Percentiles rank a stretch among this genome's conserved stretches.
These are phyloP conservation scores for Euclidium syriacum DNA, from an alignment of 345 rosid genomes.

Conservation along the genomic window DNA sequence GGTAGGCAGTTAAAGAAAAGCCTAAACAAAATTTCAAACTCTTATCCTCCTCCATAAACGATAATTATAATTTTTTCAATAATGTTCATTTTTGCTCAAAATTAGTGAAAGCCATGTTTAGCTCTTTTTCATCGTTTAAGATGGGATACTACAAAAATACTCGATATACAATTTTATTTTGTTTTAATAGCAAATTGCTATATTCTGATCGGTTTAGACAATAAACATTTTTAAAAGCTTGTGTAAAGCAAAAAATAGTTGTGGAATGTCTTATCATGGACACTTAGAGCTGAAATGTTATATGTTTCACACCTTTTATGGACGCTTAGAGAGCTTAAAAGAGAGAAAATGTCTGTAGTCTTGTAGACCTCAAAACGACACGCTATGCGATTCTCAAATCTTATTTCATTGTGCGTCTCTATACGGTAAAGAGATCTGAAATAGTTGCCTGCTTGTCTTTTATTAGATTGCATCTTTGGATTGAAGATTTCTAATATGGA, in stretches of 20 bases:
- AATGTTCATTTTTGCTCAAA: background rate
- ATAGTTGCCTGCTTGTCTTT: too few species aligned
- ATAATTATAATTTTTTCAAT: background rate
- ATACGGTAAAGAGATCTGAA: too few species aligned
- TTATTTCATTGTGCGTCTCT: too few species aligned
- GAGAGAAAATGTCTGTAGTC: background rate
- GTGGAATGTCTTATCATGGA: too few species aligned
- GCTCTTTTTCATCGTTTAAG: background rate
- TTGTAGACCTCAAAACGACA: background rate
- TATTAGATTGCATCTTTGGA: too few species aligned
- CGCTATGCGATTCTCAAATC: background rate
- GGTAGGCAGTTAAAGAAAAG: slow-evolving; percentile 1
- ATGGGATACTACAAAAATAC: background rate
- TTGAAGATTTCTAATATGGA: too few species aligned
- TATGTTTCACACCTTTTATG: too few species aligned
- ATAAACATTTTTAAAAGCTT: background rate
- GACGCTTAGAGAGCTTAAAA: too few species aligned
- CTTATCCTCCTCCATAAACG: background rate
- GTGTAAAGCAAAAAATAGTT: too few species aligned
- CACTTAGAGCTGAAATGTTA: background rate
- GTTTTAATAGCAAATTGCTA: background rate
- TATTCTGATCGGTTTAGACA: background rate
- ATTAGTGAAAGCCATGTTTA: slow-evolving; percentile 12
- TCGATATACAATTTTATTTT: background rate
- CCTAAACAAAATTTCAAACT: slow-evolving; percentile 1